Conservation (phyloP, 139 green algal species). For the Mychonastes homosphaera region DNA sequence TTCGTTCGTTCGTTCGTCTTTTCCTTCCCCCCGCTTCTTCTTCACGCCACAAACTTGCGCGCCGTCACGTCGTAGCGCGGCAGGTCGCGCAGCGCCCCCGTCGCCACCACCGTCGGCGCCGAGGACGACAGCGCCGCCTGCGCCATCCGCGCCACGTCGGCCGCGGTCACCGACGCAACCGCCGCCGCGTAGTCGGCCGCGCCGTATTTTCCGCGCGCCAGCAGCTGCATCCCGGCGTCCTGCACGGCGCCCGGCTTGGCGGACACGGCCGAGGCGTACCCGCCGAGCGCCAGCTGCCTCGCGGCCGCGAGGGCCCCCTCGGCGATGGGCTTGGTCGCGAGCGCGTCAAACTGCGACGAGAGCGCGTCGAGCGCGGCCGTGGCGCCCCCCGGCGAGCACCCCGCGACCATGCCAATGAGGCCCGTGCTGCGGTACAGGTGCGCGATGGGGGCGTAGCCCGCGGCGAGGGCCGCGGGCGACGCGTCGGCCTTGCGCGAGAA, state of each 20-base stretch:
- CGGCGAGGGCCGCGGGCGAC: not conserved
- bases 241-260: conserved; percentile 11
- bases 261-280: conserved; percentile 14
- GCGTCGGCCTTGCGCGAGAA: not conserved
- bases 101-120: conserved; percentile 13
- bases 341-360: conserved; percentile 12
- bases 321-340: conserved; percentile 2
- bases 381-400: not conserved
- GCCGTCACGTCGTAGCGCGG: conserved; percentile 16
- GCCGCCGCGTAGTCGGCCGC: conserved; percentile 14
- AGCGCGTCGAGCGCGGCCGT: conserved; percentile 9
- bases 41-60: not conserved
- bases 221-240: conserved; percentile 19
- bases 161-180: conserved; percentile 8
- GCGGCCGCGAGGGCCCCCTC: conserved; percentile 16
- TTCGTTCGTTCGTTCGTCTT: no score
- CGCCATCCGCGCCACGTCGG: conserved; percentile 12
- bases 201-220: conserved; percentile 12
- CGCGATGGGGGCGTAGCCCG: not conserved
- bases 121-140: conserved; percentile 7
- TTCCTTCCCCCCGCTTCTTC: no score
- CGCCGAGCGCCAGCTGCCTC: conserved; percentile 12
- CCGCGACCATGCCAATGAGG: conserved; percentile 17
- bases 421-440: conserved; percentile 21
- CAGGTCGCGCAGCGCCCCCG: conserved; percentile 3